Evolutionary conservation across 139 green algal genomes (phyloP).

Genomic region (Choricystis sp.): DNA sequence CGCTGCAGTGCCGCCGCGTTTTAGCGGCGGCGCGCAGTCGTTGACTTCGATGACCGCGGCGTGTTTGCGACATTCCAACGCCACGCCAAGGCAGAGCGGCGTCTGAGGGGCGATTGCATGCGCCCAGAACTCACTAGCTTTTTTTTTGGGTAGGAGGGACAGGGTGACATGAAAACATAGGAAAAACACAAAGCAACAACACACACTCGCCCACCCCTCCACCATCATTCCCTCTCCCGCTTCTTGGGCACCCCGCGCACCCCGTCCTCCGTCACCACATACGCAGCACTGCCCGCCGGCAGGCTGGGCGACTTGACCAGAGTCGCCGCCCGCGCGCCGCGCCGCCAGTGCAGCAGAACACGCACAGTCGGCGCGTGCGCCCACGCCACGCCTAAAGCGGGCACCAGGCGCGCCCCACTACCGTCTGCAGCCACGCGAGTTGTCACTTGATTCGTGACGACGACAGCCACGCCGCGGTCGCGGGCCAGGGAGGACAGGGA

Average conservation of each 20-base stretch:
- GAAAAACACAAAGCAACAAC: too few species aligned
- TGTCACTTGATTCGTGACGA: slow-evolving; percentile 75
- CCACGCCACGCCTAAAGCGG: slow-evolving; percentile 64
- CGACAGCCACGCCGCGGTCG: slow-evolving; percentile 48
- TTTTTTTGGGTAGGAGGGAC: too few species aligned
- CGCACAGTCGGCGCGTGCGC: slow-evolving; percentile 62
- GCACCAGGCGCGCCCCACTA: slow-evolving; percentile 28
- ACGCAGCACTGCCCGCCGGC: slow-evolving; percentile 32
- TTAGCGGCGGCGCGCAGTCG: too few species aligned
- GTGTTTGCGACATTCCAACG: too few species aligned
- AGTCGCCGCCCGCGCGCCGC: slow-evolving; percentile 7
- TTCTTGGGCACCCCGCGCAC: slow-evolving; percentile 20
- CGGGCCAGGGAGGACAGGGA: slow-evolving; percentile 28
- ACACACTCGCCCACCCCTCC: not conserved
- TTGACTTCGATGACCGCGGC: too few species aligned
- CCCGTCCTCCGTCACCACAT: slow-evolving; percentile 36
- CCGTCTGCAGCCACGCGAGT: slow-evolving; percentile 30
- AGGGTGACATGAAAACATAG: too few species aligned
- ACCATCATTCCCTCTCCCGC: not conserved
- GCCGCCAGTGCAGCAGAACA: slow-evolving; percentile 62
- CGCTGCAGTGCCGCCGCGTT: too few species aligned
- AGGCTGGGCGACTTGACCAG: slow-evolving; percentile 57
- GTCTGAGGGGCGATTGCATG: too few species aligned
- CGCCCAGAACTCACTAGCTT: too few species aligned
- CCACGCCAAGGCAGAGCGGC: too few species aligned